Conservation (phyloP, 257 asterid species). For the Capsicum baccatum region DNA sequence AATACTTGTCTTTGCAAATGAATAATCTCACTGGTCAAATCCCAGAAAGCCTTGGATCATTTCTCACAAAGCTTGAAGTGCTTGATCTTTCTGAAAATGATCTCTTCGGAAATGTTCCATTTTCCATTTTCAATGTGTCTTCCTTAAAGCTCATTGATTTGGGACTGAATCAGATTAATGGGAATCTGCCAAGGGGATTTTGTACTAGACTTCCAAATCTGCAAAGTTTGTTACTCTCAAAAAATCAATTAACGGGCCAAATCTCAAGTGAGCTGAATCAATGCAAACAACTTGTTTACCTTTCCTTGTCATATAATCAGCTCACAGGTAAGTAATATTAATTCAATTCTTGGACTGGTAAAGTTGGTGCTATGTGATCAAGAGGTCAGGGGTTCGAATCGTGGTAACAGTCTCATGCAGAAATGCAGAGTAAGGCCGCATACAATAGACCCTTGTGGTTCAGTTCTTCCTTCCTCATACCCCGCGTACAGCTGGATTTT, state of each 20-base stretch:
- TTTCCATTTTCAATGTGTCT: slow-evolving; percentile 26
- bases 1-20: neutral
- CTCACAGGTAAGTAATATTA: slow-evolving; percentile 28
- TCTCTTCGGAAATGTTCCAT: slow-evolving; percentile 24
- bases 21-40: slow-evolving; percentile 31
- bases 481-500: no score
- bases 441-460: no score
- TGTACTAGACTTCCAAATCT: neutral
- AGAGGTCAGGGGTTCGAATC: no score
- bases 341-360: neutral
- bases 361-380: no score
- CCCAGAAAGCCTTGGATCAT: slow-evolving; percentile 30
- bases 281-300: slow-evolving; percentile 26
- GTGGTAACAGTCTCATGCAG: no score
- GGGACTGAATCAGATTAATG: neutral
- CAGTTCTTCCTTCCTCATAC: no score
- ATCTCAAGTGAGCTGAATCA: slow-evolving; percentile 27
- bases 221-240: neutral
- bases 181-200: neutral
- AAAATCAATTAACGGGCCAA: slow-evolving; percentile 24
- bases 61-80: slow-evolving; percentile 25
- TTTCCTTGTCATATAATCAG: slow-evolving; percentile 21
- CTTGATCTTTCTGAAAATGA: slow-evolving; percentile 27
- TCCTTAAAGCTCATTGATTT: neutral
- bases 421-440: no score